A percentile compares a stretch with the other conserved stretches of the same genome.
Evolutionary conservation across 2,329 filamentous ascomycete species (phyloP).

Genomic region (Botryotinia narcissicola): DNA sequence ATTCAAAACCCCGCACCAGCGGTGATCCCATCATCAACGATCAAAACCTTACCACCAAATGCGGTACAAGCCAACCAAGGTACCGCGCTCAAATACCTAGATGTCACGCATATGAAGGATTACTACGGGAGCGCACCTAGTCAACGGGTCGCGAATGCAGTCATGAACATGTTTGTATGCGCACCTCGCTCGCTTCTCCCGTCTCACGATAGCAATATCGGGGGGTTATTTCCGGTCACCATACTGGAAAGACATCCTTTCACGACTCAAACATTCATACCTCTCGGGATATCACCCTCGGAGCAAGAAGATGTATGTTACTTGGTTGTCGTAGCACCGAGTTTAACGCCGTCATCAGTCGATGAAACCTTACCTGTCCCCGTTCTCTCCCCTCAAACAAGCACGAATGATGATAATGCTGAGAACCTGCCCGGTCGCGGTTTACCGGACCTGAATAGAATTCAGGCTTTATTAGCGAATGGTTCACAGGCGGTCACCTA

Average conservation of each 20-base stretch:
- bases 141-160: slow-evolving; percentile 53
- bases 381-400: slow-evolving; percentile 31
- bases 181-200: slow-evolving; percentile 58
- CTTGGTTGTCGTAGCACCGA: slow-evolving; percentile 87
- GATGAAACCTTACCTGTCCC: slow-evolving; percentile 45
- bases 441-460: slow-evolving; percentile 66
- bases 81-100: slow-evolving; percentile 80
- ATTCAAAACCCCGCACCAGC: slow-evolving; percentile 68
- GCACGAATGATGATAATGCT: slow-evolving; percentile 7
- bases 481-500: slow-evolving; percentile 87
- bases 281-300: slow-evolving; percentile 58
- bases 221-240: slow-evolving; percentile 58
- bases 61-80: slow-evolving; percentile 76
- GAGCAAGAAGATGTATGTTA: slow-evolving; percentile 54
- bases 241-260: slow-evolving; percentile 90
- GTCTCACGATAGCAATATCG: slow-evolving; percentile 26
- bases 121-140: slow-evolving; percentile 67
- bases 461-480: slow-evolving; percentile 76
- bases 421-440: slow-evolving; percentile 32
- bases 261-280: slow-evolving; percentile 90
- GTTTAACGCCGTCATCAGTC: slow-evolving; percentile 49
- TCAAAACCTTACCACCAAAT: slow-evolving; percentile 41
- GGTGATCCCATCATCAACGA: slow-evolving; percentile 48
- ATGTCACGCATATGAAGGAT: slow-evolving; percentile 71
- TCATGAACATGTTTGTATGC: slow-evolving; percentile 90